phyloP scores from a whole-genome alignment of 116 monocot genomes.

The Phalaenopsis hybrid region DNA sequence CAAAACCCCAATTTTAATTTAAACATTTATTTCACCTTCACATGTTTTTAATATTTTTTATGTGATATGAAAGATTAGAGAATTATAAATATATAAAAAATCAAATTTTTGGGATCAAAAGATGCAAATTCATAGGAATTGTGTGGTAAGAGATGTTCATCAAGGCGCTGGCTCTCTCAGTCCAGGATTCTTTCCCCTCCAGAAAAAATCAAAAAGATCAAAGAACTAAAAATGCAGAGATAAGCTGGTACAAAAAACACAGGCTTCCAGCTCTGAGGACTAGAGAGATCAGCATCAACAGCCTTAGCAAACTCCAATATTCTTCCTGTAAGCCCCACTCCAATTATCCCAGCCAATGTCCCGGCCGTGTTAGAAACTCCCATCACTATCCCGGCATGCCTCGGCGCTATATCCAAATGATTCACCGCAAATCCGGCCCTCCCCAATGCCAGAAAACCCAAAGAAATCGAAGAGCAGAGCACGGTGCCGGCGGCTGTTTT shows the following conservation, averaged over 20 bases:
- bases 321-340: conserved; percentile 17
- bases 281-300: conserved; percentile 14
- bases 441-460: conserved; percentile 16
- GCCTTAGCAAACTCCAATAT: conserved; percentile 16
- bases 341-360: conserved; percentile 20
- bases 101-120: too few species aligned
- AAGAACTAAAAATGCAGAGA: conserved; percentile 20
- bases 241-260: conserved; percentile 20
- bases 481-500: conserved; percentile 14
- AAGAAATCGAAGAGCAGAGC: conserved; percentile 13
- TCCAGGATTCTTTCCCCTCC: conserved; percentile 20
- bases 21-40: too few species aligned
- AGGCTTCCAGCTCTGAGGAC: conserved; percentile 17
- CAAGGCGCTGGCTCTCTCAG: background rate
- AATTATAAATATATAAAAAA: too few species aligned
- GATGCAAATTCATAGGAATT: too few species aligned
- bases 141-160: too few species aligned
- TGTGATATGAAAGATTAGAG: too few species aligned
- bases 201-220: conserved; percentile 19
- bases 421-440: conserved; percentile 21
- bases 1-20: too few species aligned
- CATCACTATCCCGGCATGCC: conserved; percentile 20
- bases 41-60: too few species aligned
- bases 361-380: conserved; percentile 24
- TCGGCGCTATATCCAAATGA: conserved; percentile 22